Evolutionary conservation across 2,329 filamentous ascomycete genomes (phyloP).

Genomic region (Colletotrichum chrysophilum): DNA sequence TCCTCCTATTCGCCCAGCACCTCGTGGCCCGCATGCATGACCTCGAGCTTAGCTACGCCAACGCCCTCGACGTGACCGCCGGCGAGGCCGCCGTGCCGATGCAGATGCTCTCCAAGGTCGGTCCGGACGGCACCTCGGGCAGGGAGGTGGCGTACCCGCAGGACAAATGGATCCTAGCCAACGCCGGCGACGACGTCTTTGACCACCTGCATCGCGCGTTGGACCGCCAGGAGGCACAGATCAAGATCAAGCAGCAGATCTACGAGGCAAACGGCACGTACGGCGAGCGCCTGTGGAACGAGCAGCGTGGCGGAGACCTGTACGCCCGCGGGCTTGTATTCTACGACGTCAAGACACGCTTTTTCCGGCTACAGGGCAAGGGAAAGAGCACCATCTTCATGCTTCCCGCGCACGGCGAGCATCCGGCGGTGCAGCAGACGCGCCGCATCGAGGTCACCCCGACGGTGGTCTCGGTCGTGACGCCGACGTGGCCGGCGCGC

Average conservation of each 20-base stretch:
- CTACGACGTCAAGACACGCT: slow-evolving; percentile 56
- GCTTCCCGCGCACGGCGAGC: slow-evolving; percentile 52
- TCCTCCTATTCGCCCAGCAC: slow-evolving; percentile 58
- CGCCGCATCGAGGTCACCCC: slow-evolving; percentile 48
- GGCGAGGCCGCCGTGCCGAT: slow-evolving; percentile 55
- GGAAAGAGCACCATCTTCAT: slow-evolving; percentile 56
- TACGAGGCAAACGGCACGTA: slow-evolving; percentile 43
- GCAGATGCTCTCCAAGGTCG: slow-evolving; percentile 57
- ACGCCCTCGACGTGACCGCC: slow-evolving; percentile 53
- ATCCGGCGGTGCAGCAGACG: slow-evolving; percentile 50
- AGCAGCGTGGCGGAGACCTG: slow-evolving; percentile 30
- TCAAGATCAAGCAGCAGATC: slow-evolving; percentile 36
- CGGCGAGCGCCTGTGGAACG: slow-evolving; percentile 42
- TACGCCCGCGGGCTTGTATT: slow-evolving; percentile 51
- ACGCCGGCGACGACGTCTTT: slow-evolving; percentile 58
- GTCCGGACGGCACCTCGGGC: slow-evolving; percentile 56
- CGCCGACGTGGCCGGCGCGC: slow-evolving; percentile 32
- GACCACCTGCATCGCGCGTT: slow-evolving; percentile 50
- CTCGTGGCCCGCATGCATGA: slow-evolving; percentile 61
- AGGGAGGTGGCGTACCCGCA: slow-evolving; percentile 60
- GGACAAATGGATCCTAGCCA: slow-evolving; percentile 60
- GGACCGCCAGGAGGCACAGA: slow-evolving; percentile 48
- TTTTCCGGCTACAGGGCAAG: slow-evolving; percentile 53
- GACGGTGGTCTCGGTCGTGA: slow-evolving; percentile 35
- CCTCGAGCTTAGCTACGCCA: slow-evolving; percentile 58